Percentiles rank a stretch among this genome's conserved stretches.
These are phyloP conservation scores for Yarrowia porcina DNA, from an alignment of 805 yeast species.

Conservation along the genomic window DNA sequence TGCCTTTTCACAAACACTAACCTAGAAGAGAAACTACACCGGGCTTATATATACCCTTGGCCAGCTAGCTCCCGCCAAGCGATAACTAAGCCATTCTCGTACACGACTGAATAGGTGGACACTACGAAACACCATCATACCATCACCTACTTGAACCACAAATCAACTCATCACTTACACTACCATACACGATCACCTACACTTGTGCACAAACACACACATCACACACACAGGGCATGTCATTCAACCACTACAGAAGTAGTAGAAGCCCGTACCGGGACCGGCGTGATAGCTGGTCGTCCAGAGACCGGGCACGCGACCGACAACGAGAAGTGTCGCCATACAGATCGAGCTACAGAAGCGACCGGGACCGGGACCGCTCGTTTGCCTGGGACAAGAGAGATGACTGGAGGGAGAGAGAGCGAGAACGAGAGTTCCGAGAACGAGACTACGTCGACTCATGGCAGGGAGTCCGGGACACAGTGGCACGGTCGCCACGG, in stretches of 20 bases:
- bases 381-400: background rate
- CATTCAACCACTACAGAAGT: slow-evolving; percentile 14
- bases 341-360: background rate
- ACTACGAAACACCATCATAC: too few species aligned
- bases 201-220: background rate
- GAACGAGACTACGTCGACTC: background rate
- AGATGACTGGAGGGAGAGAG: background rate
- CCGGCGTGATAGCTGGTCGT: background rate
- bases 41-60: background rate
- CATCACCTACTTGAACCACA: background rate
- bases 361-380: background rate
- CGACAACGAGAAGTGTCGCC: background rate
- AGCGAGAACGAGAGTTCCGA: background rate
- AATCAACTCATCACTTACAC: background rate
- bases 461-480: background rate
- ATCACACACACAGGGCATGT: background rate
- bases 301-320: background rate
- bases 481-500: background rate
- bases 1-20: background rate
- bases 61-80: background rate
- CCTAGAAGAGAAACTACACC: background rate
- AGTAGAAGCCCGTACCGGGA: background rate
- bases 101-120: background rate
- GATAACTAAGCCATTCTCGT: background rate
- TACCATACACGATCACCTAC: background rate